Percentiles rank a stretch among this genome's conserved stretches.
Evolutionary conservation across 129 eudicot species (phyloP).

Genomic region (Mikania micrantha): DNA sequence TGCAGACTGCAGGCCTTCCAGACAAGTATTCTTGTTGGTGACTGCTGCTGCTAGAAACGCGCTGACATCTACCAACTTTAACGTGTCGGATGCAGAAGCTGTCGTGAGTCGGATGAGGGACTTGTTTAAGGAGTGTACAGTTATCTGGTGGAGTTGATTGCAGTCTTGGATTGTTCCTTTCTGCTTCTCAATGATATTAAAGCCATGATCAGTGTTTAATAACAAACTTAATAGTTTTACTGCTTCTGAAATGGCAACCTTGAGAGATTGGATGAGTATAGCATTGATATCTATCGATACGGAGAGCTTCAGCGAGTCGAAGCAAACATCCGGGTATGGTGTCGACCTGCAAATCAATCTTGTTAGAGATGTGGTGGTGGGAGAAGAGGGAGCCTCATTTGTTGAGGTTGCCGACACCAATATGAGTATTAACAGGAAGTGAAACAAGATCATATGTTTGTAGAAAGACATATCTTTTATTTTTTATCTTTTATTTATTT

Average conservation of each 20-base stretch:
- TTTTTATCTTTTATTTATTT: no score
- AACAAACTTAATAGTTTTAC: constrained; percentile 43
- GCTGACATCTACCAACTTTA: constrained; percentile 40
- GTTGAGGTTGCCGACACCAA: background rate
- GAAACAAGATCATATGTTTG: constrained; percentile 6
- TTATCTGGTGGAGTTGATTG: constrained; percentile 66
- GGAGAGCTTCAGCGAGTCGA: constrained; percentile 52
- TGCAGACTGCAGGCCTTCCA: constrained; percentile 73
- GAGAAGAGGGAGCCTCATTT: no score
- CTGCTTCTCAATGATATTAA: constrained; percentile 52
- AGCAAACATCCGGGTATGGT: constrained; percentile 74
- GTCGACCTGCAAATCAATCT: constrained; percentile 52
- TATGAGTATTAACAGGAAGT: background rate
- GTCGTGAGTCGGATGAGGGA: constrained; percentile 29
- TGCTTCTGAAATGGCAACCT: constrained; percentile 54
- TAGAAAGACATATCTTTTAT: constrained; percentile 13
- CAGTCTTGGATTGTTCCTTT: constrained; percentile 77
- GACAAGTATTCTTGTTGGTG: constrained; percentile 73
- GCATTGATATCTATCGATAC: constrained; percentile 42
- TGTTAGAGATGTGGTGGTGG: background rate
- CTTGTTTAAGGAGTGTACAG: constrained; percentile 40
- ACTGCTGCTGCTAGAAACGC: constrained; percentile 78
- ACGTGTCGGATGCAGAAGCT: constrained; percentile 2
- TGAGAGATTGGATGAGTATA: constrained; percentile 54
- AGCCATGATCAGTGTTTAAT: constrained; percentile 3